Evolutionary conservation across 371 early-diverging fungal species (phyloP).

Genomic region (Mucor indicus): DNA sequence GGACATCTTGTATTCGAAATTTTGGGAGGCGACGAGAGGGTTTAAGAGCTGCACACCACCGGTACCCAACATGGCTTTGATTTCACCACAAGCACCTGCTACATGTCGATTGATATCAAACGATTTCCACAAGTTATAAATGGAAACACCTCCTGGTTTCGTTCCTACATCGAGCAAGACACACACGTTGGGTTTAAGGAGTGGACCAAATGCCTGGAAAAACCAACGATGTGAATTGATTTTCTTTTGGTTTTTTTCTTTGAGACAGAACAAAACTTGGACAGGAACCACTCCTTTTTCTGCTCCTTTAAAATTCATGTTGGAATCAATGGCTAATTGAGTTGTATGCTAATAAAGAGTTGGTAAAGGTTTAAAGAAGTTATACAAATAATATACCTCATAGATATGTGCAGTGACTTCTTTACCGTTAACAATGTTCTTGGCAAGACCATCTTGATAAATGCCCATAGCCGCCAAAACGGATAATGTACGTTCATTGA

Average conservation of each 20-base stretch:
- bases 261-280: constrained; percentile 79
- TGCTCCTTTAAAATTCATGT: constrained; percentile 58
- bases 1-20: constrained; percentile 87
- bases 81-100: constrained; percentile 89
- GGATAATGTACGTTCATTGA: constrained; percentile 65
- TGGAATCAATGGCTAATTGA: constrained; percentile 64
- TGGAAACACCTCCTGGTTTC: constrained; percentile 60
- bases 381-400: constrained; percentile 63
- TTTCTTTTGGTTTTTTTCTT: constrained; percentile 70
- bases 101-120: constrained; percentile 72
- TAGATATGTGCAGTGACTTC: constrained; percentile 77
- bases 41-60: constrained; percentile 71
- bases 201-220: constrained; percentile 81
- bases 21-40: constrained; percentile 88
- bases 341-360: too few relatives aligned
- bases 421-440: constrained; percentile 63
- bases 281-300: constrained; percentile 72
- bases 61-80: constrained; percentile 74
- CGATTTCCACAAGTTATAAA: constrained; percentile 72
- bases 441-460: constrained; percentile 79
- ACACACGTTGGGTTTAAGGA: constrained; percentile 74
- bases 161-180: constrained; percentile 84
- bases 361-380: too few relatives aligned
- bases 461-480: constrained; percentile 78
- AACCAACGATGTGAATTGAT: constrained; percentile 91